phyloP scores from a whole-genome alignment of 345 rosid genomes.

The Fremontodendron californicum region DNA sequence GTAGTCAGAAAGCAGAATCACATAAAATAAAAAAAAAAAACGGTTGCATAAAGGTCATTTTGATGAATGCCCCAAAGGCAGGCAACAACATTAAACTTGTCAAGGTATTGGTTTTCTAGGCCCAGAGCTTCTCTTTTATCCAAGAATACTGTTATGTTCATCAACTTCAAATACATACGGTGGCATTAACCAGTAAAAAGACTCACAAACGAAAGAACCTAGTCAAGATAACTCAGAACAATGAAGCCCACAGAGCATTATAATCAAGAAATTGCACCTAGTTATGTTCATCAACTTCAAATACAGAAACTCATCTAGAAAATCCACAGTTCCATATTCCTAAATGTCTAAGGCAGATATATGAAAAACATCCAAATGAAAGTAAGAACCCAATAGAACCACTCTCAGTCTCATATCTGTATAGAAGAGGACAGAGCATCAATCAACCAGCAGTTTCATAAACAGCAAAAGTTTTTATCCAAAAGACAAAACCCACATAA shows the following conservation, averaged over 20 bases:
- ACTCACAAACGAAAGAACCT: neutral
- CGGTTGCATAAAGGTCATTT: neutral
- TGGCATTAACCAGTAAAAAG: neutral
- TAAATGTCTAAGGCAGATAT: neutral
- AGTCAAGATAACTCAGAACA: neutral
- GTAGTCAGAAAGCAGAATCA: neutral
- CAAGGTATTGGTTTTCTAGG: neutral
- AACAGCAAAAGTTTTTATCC: conserved; percentile 1
- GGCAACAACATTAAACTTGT: neutral
- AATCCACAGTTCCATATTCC: neutral
- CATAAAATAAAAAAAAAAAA: neutral
- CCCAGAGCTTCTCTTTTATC: neutral
- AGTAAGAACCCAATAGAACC: neutral
- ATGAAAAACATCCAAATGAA: neutral
- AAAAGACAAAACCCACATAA: neutral
- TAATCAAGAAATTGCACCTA: neutral
- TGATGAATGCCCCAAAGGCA: neutral
- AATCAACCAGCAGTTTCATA: neutral
- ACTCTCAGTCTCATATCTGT: neutral
- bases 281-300: neutral
- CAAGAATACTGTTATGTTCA: too few relatives aligned
- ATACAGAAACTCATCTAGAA: neutral
- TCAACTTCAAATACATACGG: too few relatives aligned
- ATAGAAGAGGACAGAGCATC: neutral
- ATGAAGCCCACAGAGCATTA: neutral